Conservation (phyloP, 176 grass and related monocot genomes). For the Avena insularis region DNA sequence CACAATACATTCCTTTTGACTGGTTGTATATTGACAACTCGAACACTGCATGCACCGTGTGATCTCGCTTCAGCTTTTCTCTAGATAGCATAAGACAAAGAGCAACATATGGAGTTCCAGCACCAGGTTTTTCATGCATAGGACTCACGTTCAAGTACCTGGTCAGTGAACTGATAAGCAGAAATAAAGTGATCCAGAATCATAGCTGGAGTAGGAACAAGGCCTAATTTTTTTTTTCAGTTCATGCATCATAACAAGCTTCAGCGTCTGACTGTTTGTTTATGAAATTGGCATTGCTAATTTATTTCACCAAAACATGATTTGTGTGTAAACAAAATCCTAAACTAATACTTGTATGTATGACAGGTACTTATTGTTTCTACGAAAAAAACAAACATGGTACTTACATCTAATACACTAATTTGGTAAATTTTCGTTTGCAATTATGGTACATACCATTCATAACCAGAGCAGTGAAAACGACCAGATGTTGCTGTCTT, state of each 20-base stretch:
- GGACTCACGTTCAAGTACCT: constrained; percentile 21
- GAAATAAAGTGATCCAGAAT: background rate
- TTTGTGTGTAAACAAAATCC: background rate
- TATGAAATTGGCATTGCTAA: background rate
- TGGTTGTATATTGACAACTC: constrained; percentile 48
- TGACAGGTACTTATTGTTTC: no score
- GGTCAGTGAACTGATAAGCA: background rate
- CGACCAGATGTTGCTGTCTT: background rate
- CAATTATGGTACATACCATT: constrained; percentile 10
- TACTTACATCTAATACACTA: no score
- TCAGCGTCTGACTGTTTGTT: background rate
- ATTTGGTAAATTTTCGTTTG: no score
- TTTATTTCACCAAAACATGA: background rate
- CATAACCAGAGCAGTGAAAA: constrained; percentile 32
- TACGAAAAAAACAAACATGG: no score
- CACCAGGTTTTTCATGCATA: background rate
- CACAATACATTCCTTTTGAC: constrained; percentile 9
- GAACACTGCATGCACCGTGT: background rate
- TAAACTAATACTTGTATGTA: no score
- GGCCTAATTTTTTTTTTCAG: background rate
- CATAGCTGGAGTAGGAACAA: background rate
- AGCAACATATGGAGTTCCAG: constrained; percentile 26
- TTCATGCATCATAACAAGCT: background rate
- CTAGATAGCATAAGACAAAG: background rate
- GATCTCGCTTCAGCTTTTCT: background rate